phyloP scores from a whole-genome alignment of 805 yeast species.

The Metschnikowia continentalis region DNA sequence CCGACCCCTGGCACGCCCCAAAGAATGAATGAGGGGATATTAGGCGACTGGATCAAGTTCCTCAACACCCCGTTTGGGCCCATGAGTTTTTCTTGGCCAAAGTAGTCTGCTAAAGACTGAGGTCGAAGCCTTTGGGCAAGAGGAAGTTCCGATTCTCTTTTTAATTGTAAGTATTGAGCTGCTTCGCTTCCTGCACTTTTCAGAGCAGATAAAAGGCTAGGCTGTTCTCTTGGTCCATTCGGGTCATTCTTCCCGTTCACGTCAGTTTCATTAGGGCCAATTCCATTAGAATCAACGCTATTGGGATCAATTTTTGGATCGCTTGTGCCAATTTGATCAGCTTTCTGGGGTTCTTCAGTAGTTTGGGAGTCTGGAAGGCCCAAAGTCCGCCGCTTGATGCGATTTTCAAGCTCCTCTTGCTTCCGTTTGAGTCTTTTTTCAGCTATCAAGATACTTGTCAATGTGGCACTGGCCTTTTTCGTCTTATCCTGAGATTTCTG shows the following conservation, averaged over 20 bases:
- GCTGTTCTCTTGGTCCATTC: no score
- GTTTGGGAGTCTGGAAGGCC: not conserved
- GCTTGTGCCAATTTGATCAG: no score
- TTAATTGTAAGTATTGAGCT: slow-evolving; percentile 9
- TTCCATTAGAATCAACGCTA: no score
- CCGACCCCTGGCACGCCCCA: slow-evolving; percentile 48
- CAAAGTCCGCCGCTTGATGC: slow-evolving; percentile 3
- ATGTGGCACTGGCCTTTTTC: slow-evolving; percentile 26
- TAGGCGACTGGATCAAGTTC: slow-evolving; percentile 30
- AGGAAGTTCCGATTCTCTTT: slow-evolving; percentile 25
- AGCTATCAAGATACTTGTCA: slow-evolving; percentile 33
- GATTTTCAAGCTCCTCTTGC: slow-evolving; percentile 15
- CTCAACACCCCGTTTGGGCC: slow-evolving; percentile 35
- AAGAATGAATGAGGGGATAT: slow-evolving; percentile 37
- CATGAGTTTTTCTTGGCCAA: slow-evolving; percentile 40
- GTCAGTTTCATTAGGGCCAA: no score
- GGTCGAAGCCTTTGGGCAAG: slow-evolving; percentile 42
- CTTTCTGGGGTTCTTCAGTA: not conserved
- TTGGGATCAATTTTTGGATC: no score
- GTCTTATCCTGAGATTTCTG: slow-evolving; percentile 18
- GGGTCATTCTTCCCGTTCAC: no score
- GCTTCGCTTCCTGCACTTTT: not conserved
- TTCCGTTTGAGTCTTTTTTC: slow-evolving; percentile 25
- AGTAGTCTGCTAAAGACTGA: slow-evolving; percentile 32
- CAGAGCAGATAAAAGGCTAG: no score